phyloP scores from a whole-genome alignment of 2,329 filamentous ascomycete species.

The Alternaria novae-zelandiae region DNA sequence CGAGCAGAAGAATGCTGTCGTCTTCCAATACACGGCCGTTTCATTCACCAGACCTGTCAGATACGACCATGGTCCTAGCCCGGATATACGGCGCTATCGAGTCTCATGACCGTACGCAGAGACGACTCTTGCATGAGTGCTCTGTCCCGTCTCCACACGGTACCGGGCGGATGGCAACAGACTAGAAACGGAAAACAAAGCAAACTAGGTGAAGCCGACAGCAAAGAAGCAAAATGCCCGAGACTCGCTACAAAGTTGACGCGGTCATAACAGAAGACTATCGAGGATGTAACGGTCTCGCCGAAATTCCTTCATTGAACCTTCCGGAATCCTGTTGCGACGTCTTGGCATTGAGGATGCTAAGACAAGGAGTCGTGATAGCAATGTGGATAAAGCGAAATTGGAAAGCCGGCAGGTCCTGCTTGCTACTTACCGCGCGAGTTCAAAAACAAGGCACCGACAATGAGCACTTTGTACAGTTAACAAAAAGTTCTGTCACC shows the following conservation, averaged over 20 bases:
- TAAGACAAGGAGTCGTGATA: constrained; percentile 7
- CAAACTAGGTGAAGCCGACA: background rate
- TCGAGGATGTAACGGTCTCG: constrained; percentile 5
- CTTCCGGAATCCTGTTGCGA: background rate
- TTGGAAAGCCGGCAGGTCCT: background rate
- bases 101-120: background rate
- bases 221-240: constrained; percentile 6
- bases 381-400: constrained; percentile 1
- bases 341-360: background rate
- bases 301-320: background rate
- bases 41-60: background rate
- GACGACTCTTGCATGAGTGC: background rate
- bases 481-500: background rate
- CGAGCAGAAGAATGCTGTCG: background rate
- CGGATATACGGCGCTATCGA: background rate
- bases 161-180: background rate
- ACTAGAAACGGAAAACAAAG: background rate
- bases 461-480: background rate
- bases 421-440: background rate
- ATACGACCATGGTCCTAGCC: background rate
- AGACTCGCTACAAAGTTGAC: background rate
- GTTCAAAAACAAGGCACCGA: background rate
- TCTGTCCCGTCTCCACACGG: background rate
- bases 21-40: background rate
- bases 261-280: background rate